Percentiles rank a stretch among this genome's conserved stretches.
These are phyloP conservation scores for Fusarium chuoi DNA, from an alignment of 2,329 filamentous ascomycete genomes.

Conservation along the genomic window DNA sequence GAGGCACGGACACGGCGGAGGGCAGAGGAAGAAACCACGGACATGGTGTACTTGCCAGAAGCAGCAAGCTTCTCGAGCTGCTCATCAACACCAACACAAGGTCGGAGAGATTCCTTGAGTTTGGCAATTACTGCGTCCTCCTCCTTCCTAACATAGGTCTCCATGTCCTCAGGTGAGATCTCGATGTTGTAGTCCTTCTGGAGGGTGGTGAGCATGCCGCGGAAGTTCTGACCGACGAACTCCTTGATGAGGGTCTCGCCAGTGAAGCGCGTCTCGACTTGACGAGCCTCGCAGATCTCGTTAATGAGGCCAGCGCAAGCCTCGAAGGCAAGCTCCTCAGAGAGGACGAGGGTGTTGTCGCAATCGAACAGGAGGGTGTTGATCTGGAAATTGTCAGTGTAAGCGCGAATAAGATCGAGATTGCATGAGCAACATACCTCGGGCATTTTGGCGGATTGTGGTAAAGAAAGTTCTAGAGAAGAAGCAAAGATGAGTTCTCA, in stretches of 20 bases:
- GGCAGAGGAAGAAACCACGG: slow-evolving; percentile 85
- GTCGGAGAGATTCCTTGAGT: slow-evolving; percentile 72
- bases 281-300: slow-evolving; percentile 77
- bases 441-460: slow-evolving; percentile 47
- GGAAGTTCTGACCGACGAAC: slow-evolving; percentile 95
- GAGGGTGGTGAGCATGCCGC: slow-evolving; percentile 84
- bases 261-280: slow-evolving; percentile 75
- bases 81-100: slow-evolving; percentile 75
- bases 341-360: slow-evolving; percentile 94
- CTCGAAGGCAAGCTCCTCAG: slow-evolving; percentile 90
- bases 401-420: neutral
- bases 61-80: slow-evolving; percentile 73
- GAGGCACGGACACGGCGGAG: slow-evolving; percentile 81
- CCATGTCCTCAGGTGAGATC: slow-evolving; percentile 74
- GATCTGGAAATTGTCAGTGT: slow-evolving; percentile 54
- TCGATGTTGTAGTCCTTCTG: slow-evolving; percentile 80
- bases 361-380: slow-evolving; percentile 79
- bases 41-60: slow-evolving; percentile 74
- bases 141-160: slow-evolving; percentile 79
- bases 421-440: slow-evolving; percentile 40
- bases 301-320: slow-evolving; percentile 91
- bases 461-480: neutral
- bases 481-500: neutral
- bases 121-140: slow-evolving; percentile 87
- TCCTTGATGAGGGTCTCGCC: slow-evolving; percentile 81